Percentiles rank a stretch among this genome's conserved stretches.
Conservation (phyloP, 345 rosid species). For the Pugionium cornutum region DNA sequence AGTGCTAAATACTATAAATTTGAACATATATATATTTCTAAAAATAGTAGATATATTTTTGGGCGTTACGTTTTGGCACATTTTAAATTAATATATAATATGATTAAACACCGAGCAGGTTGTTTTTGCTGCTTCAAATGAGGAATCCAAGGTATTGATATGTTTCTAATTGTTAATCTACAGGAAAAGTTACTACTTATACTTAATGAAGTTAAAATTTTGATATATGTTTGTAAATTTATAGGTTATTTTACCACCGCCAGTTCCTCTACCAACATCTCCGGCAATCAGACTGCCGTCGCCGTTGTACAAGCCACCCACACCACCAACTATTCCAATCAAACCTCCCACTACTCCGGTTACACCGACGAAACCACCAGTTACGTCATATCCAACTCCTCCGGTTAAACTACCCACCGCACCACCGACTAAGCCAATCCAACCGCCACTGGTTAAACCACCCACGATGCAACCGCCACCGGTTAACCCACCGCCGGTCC, state of each 20-base stretch:
- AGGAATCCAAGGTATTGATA: slow-evolving; percentile 31
- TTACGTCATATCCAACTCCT: slow-evolving; percentile 17
- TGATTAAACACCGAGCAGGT: slow-evolving; percentile 29
- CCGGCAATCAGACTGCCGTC: slow-evolving; percentile 34
- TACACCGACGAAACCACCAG: background rate
- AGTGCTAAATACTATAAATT: background rate
- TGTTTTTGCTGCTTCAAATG: slow-evolving; percentile 19
- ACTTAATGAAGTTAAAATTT: background rate
- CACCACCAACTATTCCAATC: slow-evolving; percentile 16
- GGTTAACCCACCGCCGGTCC: slow-evolving; percentile 6
- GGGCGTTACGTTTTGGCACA: background rate
- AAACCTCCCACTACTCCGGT: slow-evolving; percentile 14
- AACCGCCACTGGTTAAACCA: slow-evolving; percentile 29
- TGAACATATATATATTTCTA: too few species aligned
- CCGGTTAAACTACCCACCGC: slow-evolving; percentile 24
- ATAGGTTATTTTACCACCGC: slow-evolving; percentile 31
- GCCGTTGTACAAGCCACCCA: slow-evolving; percentile 33
- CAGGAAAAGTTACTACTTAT: background rate
- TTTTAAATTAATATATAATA: slow-evolving; percentile 16
- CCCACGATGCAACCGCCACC: slow-evolving; percentile 2
- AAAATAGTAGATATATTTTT: background rate
- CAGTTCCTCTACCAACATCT: slow-evolving; percentile 20
- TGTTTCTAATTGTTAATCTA: background rate
- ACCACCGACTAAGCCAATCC: slow-evolving; percentile 14
- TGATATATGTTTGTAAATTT: slow-evolving; percentile 15